These are phyloP conservation scores for Pseudonectria buxi DNA, from an alignment of 2,329 filamentous ascomycete species.

Conservation along the genomic window DNA sequence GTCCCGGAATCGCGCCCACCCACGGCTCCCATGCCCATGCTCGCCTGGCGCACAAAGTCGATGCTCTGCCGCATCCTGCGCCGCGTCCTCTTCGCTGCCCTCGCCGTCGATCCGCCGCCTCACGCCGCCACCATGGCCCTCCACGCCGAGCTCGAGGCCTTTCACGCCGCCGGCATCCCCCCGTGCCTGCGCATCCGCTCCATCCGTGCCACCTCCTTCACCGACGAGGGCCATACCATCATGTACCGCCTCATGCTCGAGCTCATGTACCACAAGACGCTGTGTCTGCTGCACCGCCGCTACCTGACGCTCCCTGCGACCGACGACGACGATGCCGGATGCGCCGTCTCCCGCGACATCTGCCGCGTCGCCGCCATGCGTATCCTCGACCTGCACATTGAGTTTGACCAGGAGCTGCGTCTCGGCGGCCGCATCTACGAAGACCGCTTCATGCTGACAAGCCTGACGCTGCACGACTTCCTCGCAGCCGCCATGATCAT, in stretches of 20 bases:
- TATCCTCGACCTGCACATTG: slow-evolving; percentile 40
- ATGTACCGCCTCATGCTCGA: slow-evolving; percentile 44
- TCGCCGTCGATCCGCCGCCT: slow-evolving; percentile 30
- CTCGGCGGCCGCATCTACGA: slow-evolving; percentile 45
- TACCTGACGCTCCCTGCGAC: slow-evolving; percentile 30
- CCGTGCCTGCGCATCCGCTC: slow-evolving; percentile 33
- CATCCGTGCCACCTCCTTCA: slow-evolving; percentile 36
- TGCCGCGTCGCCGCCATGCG: slow-evolving; percentile 38
- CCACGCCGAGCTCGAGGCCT: slow-evolving; percentile 34
- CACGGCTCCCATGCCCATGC: slow-evolving; percentile 36
- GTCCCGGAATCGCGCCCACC: slow-evolving; percentile 37
- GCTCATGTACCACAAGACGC: slow-evolving; percentile 40
- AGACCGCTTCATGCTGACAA: slow-evolving; percentile 47
- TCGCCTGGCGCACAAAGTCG: slow-evolving; percentile 38
- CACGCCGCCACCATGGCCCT: slow-evolving; percentile 31
- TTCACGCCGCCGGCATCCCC: slow-evolving; percentile 28
- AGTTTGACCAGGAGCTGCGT: slow-evolving; percentile 38
- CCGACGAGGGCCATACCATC: slow-evolving; percentile 37
- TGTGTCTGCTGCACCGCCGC: slow-evolving; percentile 44
- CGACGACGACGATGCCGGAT: slow-evolving; percentile 31
- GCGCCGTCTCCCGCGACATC: slow-evolving; percentile 32
- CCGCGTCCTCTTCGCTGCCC: slow-evolving; percentile 35
- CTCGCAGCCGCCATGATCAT: slow-evolving; percentile 54
- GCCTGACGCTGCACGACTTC: slow-evolving; percentile 49
- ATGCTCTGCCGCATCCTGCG: slow-evolving; percentile 36